These are phyloP conservation scores for Rhinocladiella mackenziei DNA, from an alignment of 2,329 filamentous ascomycete species.

Conservation along the genomic window DNA sequence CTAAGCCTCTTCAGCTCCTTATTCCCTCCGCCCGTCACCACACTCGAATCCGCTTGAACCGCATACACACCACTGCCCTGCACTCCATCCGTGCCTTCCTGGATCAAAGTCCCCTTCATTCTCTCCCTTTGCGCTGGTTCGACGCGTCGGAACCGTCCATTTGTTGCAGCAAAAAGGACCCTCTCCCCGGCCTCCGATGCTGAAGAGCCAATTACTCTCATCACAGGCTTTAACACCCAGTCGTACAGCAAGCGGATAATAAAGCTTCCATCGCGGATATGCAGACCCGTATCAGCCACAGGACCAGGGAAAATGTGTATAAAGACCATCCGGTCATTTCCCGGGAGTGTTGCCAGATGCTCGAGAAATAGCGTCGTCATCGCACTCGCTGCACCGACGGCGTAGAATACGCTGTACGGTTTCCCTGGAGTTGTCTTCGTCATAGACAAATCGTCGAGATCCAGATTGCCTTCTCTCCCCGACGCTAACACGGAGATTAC, in stretches of 20 bases:
- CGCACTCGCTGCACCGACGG: constrained; percentile 46
- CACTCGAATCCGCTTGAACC: constrained; percentile 31
- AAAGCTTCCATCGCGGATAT: constrained; percentile 7
- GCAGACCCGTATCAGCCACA: constrained; percentile 44
- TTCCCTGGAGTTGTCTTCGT: constrained; percentile 33
- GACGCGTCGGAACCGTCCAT: constrained; percentile 33
- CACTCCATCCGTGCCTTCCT: constrained; percentile 29
- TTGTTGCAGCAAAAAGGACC: constrained; percentile 43
- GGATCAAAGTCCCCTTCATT: constrained; percentile 19
- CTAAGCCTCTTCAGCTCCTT: constrained; percentile 32
- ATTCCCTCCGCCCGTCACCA: constrained; percentile 27
- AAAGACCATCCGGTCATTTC: constrained; percentile 47
- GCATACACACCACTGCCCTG: constrained; percentile 29
- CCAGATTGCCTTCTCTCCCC: constrained; percentile 51
- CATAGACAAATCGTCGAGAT: constrained; percentile 45
- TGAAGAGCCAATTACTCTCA: constrained; percentile 23
- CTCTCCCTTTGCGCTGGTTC: neutral
- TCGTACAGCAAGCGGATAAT: constrained; percentile 27
- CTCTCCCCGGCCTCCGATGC: constrained; percentile 44
- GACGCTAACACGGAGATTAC: constrained; percentile 55
- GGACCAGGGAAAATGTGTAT: constrained; percentile 48
- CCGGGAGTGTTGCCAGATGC: constrained; percentile 41
- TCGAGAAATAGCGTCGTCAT: constrained; percentile 51
- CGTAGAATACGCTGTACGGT: constrained; percentile 37
- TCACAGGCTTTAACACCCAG: constrained; percentile 5